Evolutionary conservation across 2,329 filamentous ascomycete species (phyloP).

Genomic region (Cladophialophora bantiana): DNA sequence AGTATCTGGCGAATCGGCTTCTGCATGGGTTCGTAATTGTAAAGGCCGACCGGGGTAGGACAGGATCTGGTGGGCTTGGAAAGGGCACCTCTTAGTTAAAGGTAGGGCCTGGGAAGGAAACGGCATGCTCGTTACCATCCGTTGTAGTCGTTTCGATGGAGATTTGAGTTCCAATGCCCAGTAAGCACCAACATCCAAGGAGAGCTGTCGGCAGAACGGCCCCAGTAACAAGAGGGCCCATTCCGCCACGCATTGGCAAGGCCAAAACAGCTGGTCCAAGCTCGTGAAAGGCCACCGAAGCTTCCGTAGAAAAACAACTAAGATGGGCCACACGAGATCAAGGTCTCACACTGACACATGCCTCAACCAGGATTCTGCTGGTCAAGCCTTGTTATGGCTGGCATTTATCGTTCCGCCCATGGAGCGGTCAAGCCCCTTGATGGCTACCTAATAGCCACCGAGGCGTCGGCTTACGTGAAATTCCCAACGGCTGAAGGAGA

Average conservation of each 20-base stretch:
- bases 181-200: background rate
- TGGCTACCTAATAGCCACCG: background rate
- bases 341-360: slow-evolving; percentile 17
- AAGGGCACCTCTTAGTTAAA: background rate
- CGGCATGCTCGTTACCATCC: too few relatives aligned
- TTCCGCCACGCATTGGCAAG: background rate
- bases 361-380: background rate
- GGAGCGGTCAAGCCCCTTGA: background rate
- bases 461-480: background rate
- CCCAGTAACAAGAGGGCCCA: background rate
- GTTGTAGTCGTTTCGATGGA: too few relatives aligned
- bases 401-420: background rate
- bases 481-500: background rate
- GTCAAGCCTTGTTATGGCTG: background rate
- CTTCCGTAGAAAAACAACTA: background rate
- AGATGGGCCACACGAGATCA: slow-evolving; percentile 7
- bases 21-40: background rate
- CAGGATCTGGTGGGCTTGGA: background rate
- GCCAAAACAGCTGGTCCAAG: slow-evolving; percentile 9
- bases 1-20: slow-evolving; percentile 5
- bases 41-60: background rate
- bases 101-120: background rate
- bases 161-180: background rate
- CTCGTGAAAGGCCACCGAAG: background rate
- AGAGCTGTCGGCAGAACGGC: background rate